These are phyloP conservation scores for Hygrophorus russula DNA, from an alignment of 768 basidiomycete genomes.

Conservation along the genomic window DNA sequence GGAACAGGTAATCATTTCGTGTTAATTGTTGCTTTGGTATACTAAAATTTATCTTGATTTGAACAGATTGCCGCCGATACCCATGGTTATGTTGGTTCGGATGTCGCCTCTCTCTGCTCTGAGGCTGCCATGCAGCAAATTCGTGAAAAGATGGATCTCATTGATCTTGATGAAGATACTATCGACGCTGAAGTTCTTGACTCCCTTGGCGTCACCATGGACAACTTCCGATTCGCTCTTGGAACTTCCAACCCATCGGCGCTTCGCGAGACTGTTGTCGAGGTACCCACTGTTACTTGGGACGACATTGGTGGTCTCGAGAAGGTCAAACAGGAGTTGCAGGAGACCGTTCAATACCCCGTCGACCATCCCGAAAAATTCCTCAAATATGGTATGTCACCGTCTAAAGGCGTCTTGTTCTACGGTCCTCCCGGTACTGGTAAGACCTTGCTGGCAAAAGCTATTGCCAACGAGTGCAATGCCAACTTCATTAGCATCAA, in stretches of 20 bases:
- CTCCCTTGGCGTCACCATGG: constrained; percentile 98
- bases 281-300: constrained; percentile 98
- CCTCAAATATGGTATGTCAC: constrained; percentile 99
- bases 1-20: constrained; percentile 58
- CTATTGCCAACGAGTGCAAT: constrained; percentile 98
- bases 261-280: constrained; percentile 97
- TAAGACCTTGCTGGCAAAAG: constrained; percentile 98
- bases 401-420: constrained; percentile 98
- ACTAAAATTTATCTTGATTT: constrained; percentile 7
- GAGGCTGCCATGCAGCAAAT: constrained; percentile 99
- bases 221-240: constrained; percentile 99
- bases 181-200: constrained; percentile 99
- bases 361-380: constrained; percentile 99
- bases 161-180: constrained; percentile 93
- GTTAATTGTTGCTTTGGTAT: neutral
- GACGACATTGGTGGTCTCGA: constrained; percentile 99
- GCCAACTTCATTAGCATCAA: constrained; percentile 99
- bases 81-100: constrained; percentile 98
- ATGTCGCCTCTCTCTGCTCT: constrained; percentile 93
- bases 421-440: constrained; percentile 99
- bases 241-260: constrained; percentile 97
- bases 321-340: constrained; percentile 98
- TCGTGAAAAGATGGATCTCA: constrained; percentile 99
- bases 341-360: constrained; percentile 99
- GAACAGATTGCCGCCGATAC: constrained; percentile 93